A percentile compares a stretch with the other conserved stretches of the same genome.
Conservation (phyloP, 2,329 filamentous ascomycete genomes). For the Ascochyta rabiei region DNA sequence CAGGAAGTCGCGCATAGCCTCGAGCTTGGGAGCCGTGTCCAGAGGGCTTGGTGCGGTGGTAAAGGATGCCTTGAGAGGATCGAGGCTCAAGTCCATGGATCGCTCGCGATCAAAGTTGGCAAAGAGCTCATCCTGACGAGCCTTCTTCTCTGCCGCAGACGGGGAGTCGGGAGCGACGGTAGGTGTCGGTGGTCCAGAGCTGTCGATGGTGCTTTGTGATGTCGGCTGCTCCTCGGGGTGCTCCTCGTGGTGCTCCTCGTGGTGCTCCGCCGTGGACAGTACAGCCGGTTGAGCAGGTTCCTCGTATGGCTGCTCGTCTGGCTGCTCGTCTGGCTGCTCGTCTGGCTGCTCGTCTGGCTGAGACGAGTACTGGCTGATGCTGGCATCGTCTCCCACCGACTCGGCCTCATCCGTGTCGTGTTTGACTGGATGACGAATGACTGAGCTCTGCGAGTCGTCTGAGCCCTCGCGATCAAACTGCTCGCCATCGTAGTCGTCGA, state of each 20-base stretch:
- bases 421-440: constrained; percentile 60
- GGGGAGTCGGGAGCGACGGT: constrained; percentile 41
- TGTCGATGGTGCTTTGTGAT: constrained; percentile 45
- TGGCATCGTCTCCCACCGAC: constrained; percentile 59
- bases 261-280: background rate
- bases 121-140: constrained; percentile 53
- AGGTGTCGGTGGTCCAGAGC: constrained; percentile 55
- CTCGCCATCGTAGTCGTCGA: constrained; percentile 41
- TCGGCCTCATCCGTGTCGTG: constrained; percentile 36
- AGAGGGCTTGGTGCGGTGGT: constrained; percentile 37
- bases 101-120: constrained; percentile 54
- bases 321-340: no score
- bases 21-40: constrained; percentile 45
- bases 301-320: constrained; percentile 35
- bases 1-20: constrained; percentile 48
- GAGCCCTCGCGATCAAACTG: constrained; percentile 55
- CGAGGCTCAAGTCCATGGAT: constrained; percentile 61
- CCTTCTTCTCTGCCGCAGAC: constrained; percentile 36
- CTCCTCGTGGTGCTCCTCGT: no score
- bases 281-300: background rate
- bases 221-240: constrained; percentile 40
- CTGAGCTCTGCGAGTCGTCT: constrained; percentile 53
- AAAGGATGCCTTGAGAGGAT: constrained; percentile 58
- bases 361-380: constrained; percentile 58
- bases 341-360: constrained; percentile 46